phyloP scores from a whole-genome alignment of 345 rosid species.

The Triadica sebifera region DNA sequence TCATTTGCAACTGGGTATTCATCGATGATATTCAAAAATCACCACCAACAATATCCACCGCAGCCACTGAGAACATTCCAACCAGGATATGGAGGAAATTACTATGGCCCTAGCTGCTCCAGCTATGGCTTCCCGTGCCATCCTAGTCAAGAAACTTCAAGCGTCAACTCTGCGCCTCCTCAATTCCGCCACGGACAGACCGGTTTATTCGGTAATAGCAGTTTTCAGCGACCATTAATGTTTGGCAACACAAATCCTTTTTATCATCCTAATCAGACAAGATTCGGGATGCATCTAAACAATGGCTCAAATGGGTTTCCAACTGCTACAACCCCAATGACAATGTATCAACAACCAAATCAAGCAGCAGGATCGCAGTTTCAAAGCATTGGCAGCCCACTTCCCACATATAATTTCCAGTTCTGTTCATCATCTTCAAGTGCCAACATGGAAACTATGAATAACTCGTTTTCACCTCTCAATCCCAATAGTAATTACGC shows the following conservation, averaged over 20 bases:
- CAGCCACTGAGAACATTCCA: not conserved
- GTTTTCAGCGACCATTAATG: conserved; percentile 8
- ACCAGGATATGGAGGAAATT: conserved; percentile 2
- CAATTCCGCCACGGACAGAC: conserved; percentile 17
- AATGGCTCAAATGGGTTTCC: not conserved
- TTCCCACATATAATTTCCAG: not conserved
- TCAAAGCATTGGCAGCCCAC: not conserved
- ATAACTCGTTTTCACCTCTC: not conserved
- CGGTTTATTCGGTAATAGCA: not conserved
- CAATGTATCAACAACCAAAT: conserved; percentile 10
- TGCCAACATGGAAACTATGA: conserved; percentile 2
- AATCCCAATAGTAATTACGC: conserved; percentile 10
- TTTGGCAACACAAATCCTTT: conserved; percentile 2
- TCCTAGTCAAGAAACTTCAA: conserved; percentile 11
- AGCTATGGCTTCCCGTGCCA: not conserved
- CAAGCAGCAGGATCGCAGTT: conserved; percentile 6
- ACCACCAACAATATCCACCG: conserved; percentile 1
- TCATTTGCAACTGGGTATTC: conserved; percentile 31
- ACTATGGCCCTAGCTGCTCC: not conserved
- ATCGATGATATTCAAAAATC: not conserved
- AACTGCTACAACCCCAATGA: conserved; percentile 6
- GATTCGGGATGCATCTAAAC: not conserved
- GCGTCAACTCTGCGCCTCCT: conserved; percentile 8
- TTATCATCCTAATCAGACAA: conserved; percentile 4
- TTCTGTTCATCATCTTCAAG: not conserved